Evolutionary conservation across 1,284 basidiomycete species (phyloP), one percentile per base, ranked within the genome.

Genomic region (Phellinidium pouzarii): DNA sequence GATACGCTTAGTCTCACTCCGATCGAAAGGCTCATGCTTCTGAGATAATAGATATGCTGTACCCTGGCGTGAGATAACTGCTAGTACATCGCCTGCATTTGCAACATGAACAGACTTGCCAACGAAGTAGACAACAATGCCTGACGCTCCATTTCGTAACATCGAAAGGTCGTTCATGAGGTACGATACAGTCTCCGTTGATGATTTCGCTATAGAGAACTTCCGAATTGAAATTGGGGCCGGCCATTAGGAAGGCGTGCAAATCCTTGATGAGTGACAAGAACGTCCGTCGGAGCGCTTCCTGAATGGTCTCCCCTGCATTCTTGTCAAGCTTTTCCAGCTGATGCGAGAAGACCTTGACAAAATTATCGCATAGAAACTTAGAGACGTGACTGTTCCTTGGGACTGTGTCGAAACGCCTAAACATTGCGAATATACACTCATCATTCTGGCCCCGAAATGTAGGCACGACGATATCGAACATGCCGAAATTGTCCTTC

Each of bases 341-440:
- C 62, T 90, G 80, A 7, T 66, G 62, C 27, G 70, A 65, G 60
- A 96, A 82, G 17, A 77, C 77, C 7, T 69, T 62, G 2, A 86
- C 69, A 65, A 94, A 94, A 54, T 80, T 77, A 65, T 94, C 90
- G 59, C 88, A 87, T 7, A 96, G 75, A 64, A 78, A 93, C 66
- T 89, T 93, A 8, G 87, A 79, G 20, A 88, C 67, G 23, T 70
- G 70, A 54, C 83, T 85, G 49, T 83, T 81, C 59, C 76, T 79
- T 36, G 75, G 76, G n/a, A 74, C 74, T 2, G 84, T 82, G 27
- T 84, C 78, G 2, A 84, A 75, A 1, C 84, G 78, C 27, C 92
- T 94, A 66, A 99, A 98, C 80, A 99, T 91, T 17, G 94, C 96
- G 63, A 99, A 95, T 23, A 99, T 73, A n/a, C 91, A 92, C 68